phyloP scores from a whole-genome alignment of 768 basidiomycete genomes.

The Mycena capillaripes region DNA sequence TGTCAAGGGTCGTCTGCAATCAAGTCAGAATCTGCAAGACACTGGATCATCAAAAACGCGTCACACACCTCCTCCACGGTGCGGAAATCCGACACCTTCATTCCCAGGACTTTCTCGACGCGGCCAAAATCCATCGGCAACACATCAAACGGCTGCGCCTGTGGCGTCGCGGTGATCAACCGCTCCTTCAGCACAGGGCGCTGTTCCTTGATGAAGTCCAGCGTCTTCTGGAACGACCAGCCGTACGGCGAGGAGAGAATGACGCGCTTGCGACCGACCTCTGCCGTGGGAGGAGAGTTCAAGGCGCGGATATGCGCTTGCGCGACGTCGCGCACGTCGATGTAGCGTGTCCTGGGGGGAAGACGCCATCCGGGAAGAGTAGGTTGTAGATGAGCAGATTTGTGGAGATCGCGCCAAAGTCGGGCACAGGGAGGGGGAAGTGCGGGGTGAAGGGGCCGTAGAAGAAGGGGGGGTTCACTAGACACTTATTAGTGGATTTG shows the following conservation, averaged over 20 bases:
- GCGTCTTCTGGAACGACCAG: conserved; percentile 36
- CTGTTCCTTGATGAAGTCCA: conserved; percentile 44
- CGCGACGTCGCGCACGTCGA: conserved; percentile 52
- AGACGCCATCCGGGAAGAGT: conserved; percentile 38
- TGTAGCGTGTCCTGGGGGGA: conserved; percentile 41
- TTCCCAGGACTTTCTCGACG: conserved; percentile 49
- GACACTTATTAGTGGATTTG: not conserved
- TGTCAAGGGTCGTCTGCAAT: conserved; percentile 11
- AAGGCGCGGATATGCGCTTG: conserved; percentile 48
- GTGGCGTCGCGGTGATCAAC: conserved; percentile 39
- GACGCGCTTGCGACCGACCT: conserved; percentile 51
- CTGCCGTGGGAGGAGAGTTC: conserved; percentile 33
- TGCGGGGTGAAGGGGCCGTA: conserved; percentile 53
- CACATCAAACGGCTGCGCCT: conserved; percentile 37
- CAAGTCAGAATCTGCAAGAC: not conserved
- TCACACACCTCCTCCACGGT: conserved; percentile 44
- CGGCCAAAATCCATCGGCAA: conserved; percentile 47
- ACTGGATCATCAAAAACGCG: not conserved
- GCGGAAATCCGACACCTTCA: conserved; percentile 50
- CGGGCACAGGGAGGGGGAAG: conserved; percentile 40
- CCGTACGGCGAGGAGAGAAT: conserved; percentile 47
- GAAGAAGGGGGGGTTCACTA: conserved; percentile 56
- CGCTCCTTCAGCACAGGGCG: conserved; percentile 48
- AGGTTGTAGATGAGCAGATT: conserved; percentile 45
- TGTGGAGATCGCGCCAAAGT: conserved; percentile 39